Conservation (phyloP, 176 grass and related monocot genomes). For the Tillandsia fasciculata region DNA sequence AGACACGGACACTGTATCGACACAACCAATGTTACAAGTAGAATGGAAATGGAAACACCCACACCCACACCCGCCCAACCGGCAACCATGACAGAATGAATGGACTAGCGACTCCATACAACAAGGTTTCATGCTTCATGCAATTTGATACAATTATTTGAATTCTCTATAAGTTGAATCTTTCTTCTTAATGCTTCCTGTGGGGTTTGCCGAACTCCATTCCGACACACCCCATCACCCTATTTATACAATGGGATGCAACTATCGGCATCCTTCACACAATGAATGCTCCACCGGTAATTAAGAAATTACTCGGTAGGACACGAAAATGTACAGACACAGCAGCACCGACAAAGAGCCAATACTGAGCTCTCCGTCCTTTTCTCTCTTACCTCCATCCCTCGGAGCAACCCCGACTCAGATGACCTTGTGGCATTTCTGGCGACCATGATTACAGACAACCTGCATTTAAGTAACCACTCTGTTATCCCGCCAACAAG, state of each 20-base stretch:
- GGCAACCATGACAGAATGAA: no score
- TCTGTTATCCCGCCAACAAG: no score
- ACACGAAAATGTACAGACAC: neutral
- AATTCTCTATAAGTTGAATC: neutral
- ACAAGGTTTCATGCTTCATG: neutral
- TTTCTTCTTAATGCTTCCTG: neutral
- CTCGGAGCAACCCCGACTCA: constrained; percentile 31
- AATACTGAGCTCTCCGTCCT: neutral
- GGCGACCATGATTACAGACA: constrained; percentile 58
- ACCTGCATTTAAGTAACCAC: constrained; percentile 27
- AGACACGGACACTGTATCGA: no score
- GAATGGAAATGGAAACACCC: no score
- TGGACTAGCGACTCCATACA: no score
- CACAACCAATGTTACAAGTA: no score
- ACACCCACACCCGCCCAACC: no score
- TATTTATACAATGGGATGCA: neutral
- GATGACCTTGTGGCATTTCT: constrained; percentile 50
- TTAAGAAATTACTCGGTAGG: neutral
- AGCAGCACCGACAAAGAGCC: neutral
- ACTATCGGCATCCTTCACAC: constrained; percentile 2
- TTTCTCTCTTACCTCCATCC: constrained; percentile 41
- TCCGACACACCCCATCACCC: neutral
- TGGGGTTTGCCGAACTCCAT: constrained; percentile 6
- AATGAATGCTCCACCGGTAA: constrained; percentile 1
- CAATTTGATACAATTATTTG: neutral